Conservation (phyloP, 768 basidiomycete species). For the Mycena maculata region DNA sequence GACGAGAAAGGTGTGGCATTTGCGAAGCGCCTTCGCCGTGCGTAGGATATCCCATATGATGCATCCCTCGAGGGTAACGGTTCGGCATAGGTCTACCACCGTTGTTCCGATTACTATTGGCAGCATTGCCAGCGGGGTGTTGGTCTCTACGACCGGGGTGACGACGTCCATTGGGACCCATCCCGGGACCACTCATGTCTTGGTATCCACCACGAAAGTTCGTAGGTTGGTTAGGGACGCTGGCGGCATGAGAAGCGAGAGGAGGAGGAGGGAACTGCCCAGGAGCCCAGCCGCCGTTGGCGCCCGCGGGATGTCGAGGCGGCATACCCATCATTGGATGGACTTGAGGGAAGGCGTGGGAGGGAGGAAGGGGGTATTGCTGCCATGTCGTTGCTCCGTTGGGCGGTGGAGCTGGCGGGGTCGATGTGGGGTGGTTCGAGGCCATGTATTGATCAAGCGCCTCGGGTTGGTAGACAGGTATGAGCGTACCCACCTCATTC, state of each 20-base stretch:
- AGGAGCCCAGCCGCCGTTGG: constrained; percentile 40
- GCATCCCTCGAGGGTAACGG: constrained; percentile 42
- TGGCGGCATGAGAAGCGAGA: constrained; percentile 29
- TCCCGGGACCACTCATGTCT: constrained; percentile 32
- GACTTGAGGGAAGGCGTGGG: constrained; percentile 45
- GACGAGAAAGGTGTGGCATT: constrained; percentile 31
- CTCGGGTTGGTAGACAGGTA: constrained; percentile 77
- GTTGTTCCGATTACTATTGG: constrained; percentile 38
- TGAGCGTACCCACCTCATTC: constrained; percentile 77
- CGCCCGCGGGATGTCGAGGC: constrained; percentile 33
- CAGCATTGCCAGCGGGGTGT: constrained; percentile 20
- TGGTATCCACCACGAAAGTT: constrained; percentile 37
- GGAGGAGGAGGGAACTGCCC: constrained; percentile 38
- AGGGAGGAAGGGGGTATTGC: constrained; percentile 42
- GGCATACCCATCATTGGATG: constrained; percentile 36
- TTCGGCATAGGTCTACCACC: constrained; percentile 38
- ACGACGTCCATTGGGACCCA: constrained; percentile 36
- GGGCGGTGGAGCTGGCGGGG: constrained; percentile 42
- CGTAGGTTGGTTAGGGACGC: constrained; percentile 23
- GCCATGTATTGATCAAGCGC: constrained; percentile 78
- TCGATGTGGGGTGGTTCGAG: constrained; percentile 46
- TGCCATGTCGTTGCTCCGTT: constrained; percentile 46
- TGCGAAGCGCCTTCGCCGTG: constrained; percentile 29
- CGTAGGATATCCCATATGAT: constrained; percentile 37
- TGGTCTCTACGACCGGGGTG: constrained; percentile 43